Base-by-base conservation (phyloP, 139 green algal genomes). In the Chlamydomonas eustigma region DNA sequence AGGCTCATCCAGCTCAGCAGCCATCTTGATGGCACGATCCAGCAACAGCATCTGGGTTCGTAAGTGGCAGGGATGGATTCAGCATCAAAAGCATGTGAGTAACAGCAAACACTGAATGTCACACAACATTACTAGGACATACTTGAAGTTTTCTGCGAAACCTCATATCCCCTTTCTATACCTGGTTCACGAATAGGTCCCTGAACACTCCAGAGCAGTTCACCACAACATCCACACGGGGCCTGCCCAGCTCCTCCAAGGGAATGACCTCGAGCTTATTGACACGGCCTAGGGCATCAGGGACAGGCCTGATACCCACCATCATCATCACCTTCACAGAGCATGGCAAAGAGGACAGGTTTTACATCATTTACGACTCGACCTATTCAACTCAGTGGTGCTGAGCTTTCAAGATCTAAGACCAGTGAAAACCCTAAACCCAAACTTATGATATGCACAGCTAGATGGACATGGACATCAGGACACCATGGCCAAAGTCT, bases 161-260 rank as follows among this genome's bases (percentile, higher is more conserved):
- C 3, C 25, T 32, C 69, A 18, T 28, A 28, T 66, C 80, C 83
- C 79, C 88, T 97, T n/a, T n/a, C n/a, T n/a, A n/a, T n/a, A n/a
- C n/a, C n/a, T n/a, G 94, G 92, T 98, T 98, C 72, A 98, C 90
- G 76, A 98, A 99, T 64, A 99, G 87, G 87, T 99, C 95, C 58
- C 95, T 90, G 96, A 99, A 99, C 2, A 99, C 95, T 52, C 95
- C 95, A 4, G 93, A 98, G 92, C 95, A 99, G 91, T 99, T 99
- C 65, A 99, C 95, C 35, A 99, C 95, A 2, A 99, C 95, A 81
- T 99, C 95, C 6, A 99, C 82, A 50, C 95, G 92, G 0, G 95
- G 95, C 30, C 95, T 83, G 63, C 90, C 90, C 75, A 99, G 91
- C 88, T 99, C 95, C 90, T 98, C 95, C 68, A 99, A 85, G 0